phyloP scores from a whole-genome alignment of 371 early-diverging fungal genomes.

The Mortierella sp. region DNA sequence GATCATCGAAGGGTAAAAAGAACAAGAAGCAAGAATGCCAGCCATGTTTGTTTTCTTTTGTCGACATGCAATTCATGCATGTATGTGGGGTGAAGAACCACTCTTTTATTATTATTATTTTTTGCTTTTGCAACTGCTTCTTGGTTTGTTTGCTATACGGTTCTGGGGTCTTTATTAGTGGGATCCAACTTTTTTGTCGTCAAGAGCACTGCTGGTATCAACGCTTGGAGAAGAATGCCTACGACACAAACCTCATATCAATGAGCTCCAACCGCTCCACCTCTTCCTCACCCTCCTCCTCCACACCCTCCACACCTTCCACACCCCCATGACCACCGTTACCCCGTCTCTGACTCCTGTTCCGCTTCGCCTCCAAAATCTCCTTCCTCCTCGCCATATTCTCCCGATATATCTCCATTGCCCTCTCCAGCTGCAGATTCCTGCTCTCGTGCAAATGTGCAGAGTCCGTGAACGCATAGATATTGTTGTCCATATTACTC shows the following conservation, averaged over 20 bases:
- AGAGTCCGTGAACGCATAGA: conserved; percentile 44
- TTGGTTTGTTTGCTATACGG: neutral
- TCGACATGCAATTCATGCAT: neutral
- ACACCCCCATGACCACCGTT: neutral
- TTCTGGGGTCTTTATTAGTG: neutral
- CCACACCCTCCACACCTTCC: neutral
- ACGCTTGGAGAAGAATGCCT: neutral
- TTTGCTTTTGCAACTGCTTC: no score
- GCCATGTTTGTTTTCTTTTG: neutral
- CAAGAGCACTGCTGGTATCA: no score
- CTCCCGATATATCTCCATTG: conserved; percentile 34
- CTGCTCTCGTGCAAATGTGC: conserved; percentile 32
- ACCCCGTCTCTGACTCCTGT: neutral
- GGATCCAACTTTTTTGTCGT: no score
- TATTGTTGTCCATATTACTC: conserved; percentile 28
- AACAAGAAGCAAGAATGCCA: neutral
- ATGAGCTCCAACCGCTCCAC: conserved; percentile 50
- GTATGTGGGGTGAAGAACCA: neutral
- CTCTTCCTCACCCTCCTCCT: conserved; percentile 54
- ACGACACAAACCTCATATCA: conserved; percentile 44
- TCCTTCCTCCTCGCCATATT: conserved; percentile 24
- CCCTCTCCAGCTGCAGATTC: conserved; percentile 28
- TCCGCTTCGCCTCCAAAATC: conserved; percentile 23
- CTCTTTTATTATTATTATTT: no score
- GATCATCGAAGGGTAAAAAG: no score